Evolutionary conservation across 257 asterid species (phyloP).

Genomic region (Solanum boliviense): DNA sequence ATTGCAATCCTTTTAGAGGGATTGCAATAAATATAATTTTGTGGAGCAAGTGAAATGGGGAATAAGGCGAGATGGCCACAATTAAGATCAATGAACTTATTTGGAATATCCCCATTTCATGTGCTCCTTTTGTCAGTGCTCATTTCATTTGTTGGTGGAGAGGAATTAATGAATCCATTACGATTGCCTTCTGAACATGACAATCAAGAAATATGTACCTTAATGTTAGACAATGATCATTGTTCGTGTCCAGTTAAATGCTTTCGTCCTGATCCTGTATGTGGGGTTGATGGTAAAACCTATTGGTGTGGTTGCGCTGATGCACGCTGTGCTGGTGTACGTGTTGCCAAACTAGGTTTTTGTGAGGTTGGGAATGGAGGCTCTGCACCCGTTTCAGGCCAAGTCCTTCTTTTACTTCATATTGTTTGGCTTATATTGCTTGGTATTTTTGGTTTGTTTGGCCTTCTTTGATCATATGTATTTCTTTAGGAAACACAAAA

Average conservation of each 20-base stretch:
- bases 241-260: conserved; percentile 64
- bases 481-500: not conserved
- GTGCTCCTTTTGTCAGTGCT: conserved; percentile 14
- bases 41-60: not conserved
- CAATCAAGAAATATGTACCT: conserved; percentile 31
- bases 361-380: conserved; percentile 86
- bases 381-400: conserved; percentile 70
- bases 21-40: not conserved
- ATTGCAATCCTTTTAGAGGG: not conserved
- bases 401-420: conserved; percentile 85
- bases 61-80: not conserved
- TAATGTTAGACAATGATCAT: not conserved
- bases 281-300: conserved; percentile 77
- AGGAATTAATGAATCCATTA: conserved; percentile 4
- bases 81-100: not conserved
- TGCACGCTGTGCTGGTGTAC: conserved; percentile 71
- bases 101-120: not conserved
- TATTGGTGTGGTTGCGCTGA: conserved; percentile 99
- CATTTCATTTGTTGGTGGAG: conserved; percentile 24
- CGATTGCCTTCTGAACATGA: conserved; percentile 34
- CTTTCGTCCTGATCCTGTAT: conserved; percentile 85
- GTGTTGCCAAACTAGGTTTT: conserved; percentile 55
- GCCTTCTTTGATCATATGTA: conserved; percentile 27
- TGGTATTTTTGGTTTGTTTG: conserved; percentile 71
- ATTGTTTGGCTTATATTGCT: conserved; percentile 82